These are phyloP conservation scores for Panicum virgatum DNA, from an alignment of 202 grass and related monocot genomes.

Conservation along the genomic window DNA sequence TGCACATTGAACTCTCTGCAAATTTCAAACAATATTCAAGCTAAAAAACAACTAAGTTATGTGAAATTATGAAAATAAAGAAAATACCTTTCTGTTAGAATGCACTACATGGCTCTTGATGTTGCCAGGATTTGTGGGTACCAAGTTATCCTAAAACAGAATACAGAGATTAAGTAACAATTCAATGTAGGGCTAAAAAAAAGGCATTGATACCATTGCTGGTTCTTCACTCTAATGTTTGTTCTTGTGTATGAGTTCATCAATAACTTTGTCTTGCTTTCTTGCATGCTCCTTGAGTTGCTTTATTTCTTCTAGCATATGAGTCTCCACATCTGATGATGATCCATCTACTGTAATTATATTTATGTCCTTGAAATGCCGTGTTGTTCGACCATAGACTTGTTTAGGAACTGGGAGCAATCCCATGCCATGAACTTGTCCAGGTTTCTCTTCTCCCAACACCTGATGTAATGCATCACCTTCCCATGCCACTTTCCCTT, in stretches of 20 bases:
- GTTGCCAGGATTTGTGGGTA: not conserved
- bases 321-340: not conserved
- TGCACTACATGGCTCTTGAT: not conserved
- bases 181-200: not conserved
- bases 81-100: not conserved
- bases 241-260: not conserved
- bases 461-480: too few relatives aligned
- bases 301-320: not conserved
- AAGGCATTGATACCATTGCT: not conserved
- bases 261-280: not conserved
- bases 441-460: too few relatives aligned
- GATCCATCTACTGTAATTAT: too few relatives aligned
- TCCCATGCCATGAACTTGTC: too few relatives aligned
- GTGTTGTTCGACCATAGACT: too few relatives aligned
- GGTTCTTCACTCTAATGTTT: not conserved
- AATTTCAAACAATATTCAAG: not conserved
- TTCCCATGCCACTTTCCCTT: too few relatives aligned
- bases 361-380: too few relatives aligned
- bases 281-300: not conserved
- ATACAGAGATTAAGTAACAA: not conserved
- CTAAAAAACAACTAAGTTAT: not conserved
- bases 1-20: not conserved
- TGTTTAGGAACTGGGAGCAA: too few relatives aligned
- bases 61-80: not conserved
- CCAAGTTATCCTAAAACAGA: not conserved